Conservation (phyloP, 352 stramenopile species). For the Globisporangium barbulae region DNA sequence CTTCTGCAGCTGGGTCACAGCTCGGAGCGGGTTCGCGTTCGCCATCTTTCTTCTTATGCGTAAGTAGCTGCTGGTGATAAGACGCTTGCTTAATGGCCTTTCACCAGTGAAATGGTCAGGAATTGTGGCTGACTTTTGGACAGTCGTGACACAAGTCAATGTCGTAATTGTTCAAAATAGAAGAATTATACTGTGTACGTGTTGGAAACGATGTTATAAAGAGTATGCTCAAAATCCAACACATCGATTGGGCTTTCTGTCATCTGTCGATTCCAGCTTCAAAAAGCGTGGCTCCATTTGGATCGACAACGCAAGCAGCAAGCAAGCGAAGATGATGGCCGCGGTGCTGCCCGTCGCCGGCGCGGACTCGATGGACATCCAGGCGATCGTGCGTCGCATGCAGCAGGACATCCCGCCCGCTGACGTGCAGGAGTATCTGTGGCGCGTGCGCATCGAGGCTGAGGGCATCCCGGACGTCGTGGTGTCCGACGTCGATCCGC, state of each 20-base stretch:
- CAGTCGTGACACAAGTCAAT: not conserved
- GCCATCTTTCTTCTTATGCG: slow-evolving; percentile 1
- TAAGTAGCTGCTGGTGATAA: not conserved
- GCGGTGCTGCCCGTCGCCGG: slow-evolving; percentile 62
- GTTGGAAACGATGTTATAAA: not conserved
- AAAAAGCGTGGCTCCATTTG: slow-evolving; percentile 1
- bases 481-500: slow-evolving; percentile 58
- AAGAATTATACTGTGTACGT: not conserved
- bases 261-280: not conserved
- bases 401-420: slow-evolving; percentile 52
- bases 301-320: not conserved
- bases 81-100: slow-evolving; percentile 1
- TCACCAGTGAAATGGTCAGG: slow-evolving; percentile 11
- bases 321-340: slow-evolving; percentile 51
- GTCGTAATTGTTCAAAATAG: not conserved
- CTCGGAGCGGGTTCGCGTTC: slow-evolving; percentile 41
- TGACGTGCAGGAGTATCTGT: slow-evolving; percentile 85
- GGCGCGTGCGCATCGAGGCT: slow-evolving; percentile 76
- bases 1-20: slow-evolving; percentile 62
- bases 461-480: slow-evolving; percentile 78
- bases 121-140: not conserved
- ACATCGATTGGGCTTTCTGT: not conserved
- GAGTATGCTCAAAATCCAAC: not conserved
- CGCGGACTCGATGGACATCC: slow-evolving; percentile 47
- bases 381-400: slow-evolving; percentile 62